Evolutionary conservation across 2,329 filamentous ascomycete species (phyloP).

Genomic region (Penicillium hordei): DNA sequence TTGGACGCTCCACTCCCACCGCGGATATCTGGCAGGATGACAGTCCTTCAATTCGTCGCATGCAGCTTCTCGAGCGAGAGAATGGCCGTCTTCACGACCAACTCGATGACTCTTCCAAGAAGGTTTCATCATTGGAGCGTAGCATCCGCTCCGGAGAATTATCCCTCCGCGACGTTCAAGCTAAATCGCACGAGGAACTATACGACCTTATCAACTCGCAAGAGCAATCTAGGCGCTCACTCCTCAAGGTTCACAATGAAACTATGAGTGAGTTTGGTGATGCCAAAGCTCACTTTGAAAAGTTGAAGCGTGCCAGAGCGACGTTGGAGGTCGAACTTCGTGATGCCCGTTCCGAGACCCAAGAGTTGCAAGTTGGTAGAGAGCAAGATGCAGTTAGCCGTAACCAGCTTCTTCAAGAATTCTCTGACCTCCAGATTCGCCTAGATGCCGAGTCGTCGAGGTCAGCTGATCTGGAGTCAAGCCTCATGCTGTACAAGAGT

Average conservation of each 20-base stretch:
- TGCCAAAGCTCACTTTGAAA: conserved; percentile 82
- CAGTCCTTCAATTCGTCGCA: conserved; percentile 73
- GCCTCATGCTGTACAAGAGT: conserved; percentile 83
- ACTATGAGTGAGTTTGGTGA: conserved; percentile 82
- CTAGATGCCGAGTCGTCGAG: conserved; percentile 87
- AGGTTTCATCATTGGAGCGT: conserved; percentile 84
- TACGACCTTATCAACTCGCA: conserved; percentile 90
- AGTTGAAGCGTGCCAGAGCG: conserved; percentile 76
- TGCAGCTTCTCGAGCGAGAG: conserved; percentile 88
- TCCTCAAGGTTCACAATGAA: conserved; percentile 82
- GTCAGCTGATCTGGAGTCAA: conserved; percentile 78
- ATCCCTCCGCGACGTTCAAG: conserved; percentile 85
- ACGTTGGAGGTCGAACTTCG: conserved; percentile 82
- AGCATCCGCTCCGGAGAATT: conserved; percentile 83
- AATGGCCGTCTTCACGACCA: conserved; percentile 91
- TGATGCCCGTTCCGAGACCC: conserved; percentile 77
- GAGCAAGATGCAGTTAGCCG: conserved; percentile 89
- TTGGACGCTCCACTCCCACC: conserved; percentile 66
- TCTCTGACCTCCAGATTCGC: conserved; percentile 88
- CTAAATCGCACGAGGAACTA: conserved; percentile 90
- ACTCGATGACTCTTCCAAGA: conserved; percentile 90
- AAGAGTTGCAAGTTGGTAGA: conserved; percentile 72
- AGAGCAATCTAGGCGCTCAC: conserved; percentile 78
- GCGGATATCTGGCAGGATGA: conserved; percentile 67
- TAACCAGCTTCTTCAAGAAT: conserved; percentile 85